phyloP scores from a whole-genome alignment of 768 basidiomycete species.

The Amanita rimosa region DNA sequence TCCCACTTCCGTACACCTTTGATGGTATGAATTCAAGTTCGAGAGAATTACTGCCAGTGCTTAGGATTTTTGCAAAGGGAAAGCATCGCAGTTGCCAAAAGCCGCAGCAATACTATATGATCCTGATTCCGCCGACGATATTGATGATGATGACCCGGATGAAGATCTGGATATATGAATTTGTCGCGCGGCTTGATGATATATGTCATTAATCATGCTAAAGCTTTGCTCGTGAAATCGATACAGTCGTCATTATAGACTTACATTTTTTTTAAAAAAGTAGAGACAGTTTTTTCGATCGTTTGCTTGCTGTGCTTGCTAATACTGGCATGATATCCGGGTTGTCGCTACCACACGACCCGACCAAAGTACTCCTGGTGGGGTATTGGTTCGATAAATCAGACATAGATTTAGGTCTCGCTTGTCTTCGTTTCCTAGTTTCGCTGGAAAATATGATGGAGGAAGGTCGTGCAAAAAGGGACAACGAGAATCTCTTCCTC shows the following conservation, averaged over 20 bases:
- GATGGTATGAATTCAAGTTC: conserved; percentile 39
- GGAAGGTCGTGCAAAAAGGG: conserved; percentile 3
- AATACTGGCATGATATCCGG: background rate
- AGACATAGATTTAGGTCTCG: conserved; percentile 4
- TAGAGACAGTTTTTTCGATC: background rate
- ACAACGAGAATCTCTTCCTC: conserved; percentile 5
- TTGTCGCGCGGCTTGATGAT: background rate
- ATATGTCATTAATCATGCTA: too few species aligned
- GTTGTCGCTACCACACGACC: background rate
- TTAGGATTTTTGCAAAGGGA: conserved; percentile 1
- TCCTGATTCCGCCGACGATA: conserved; percentile 88
- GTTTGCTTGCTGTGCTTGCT: background rate
- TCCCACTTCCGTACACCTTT: conserved; percentile 86
- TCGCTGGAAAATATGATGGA: background rate
- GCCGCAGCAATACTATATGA: conserved; percentile 68
- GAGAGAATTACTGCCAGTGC: background rate
- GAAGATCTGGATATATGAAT: conserved; percentile 79
- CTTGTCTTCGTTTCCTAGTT: background rate
- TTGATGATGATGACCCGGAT: conserved; percentile 94
- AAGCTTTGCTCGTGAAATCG: too few species aligned
- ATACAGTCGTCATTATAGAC: background rate
- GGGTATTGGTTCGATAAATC: conserved; percentile 1
- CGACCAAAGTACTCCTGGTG: background rate
- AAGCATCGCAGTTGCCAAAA: conserved; percentile 12
- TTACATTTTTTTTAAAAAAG: background rate